phyloP scores from a whole-genome alignment of 306 rosid genomes.

The Parietaria judaica region DNA sequence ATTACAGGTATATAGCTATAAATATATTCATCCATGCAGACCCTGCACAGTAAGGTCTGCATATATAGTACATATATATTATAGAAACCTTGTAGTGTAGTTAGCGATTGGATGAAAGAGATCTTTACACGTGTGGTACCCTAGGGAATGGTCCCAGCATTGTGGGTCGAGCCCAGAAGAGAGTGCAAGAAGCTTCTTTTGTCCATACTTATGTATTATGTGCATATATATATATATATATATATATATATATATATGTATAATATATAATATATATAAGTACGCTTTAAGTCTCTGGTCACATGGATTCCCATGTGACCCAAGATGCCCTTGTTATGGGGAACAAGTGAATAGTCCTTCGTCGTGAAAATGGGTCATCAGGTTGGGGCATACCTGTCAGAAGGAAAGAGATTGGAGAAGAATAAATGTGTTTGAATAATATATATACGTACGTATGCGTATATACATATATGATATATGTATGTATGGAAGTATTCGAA shows the following conservation, averaged over 20 bases:
- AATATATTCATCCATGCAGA: too few relatives aligned
- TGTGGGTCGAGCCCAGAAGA: constrained; percentile 30
- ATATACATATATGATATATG: not conserved
- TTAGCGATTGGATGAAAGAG: not conserved
- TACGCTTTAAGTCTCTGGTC: constrained; percentile 5
- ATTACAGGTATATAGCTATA: too few relatives aligned
- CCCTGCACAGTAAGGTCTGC: too few relatives aligned
- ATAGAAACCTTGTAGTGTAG: constrained; percentile 11
- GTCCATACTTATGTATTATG: not conserved
- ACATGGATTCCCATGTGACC: constrained; percentile 37
- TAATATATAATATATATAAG: not conserved
- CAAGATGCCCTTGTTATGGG: constrained; percentile 25
- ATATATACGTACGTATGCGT: not conserved
- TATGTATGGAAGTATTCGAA: not conserved
- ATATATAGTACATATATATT: too few relatives aligned
- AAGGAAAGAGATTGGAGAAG: constrained; percentile 22
- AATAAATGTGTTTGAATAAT: not conserved
- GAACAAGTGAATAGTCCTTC: constrained; percentile 12
- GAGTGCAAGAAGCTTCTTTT: not conserved
- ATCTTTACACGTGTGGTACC: constrained; percentile 26
- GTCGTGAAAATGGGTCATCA: constrained; percentile 12
- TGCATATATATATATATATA: not conserved
- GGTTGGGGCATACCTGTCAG: constrained; percentile 12
- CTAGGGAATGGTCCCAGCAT: constrained; percentile 37
- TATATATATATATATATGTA: not conserved